Evolutionary conservation across 495 filamentous ascomycete genomes (phyloP).

Genomic region (Sphaerosporella brunnea): DNA sequence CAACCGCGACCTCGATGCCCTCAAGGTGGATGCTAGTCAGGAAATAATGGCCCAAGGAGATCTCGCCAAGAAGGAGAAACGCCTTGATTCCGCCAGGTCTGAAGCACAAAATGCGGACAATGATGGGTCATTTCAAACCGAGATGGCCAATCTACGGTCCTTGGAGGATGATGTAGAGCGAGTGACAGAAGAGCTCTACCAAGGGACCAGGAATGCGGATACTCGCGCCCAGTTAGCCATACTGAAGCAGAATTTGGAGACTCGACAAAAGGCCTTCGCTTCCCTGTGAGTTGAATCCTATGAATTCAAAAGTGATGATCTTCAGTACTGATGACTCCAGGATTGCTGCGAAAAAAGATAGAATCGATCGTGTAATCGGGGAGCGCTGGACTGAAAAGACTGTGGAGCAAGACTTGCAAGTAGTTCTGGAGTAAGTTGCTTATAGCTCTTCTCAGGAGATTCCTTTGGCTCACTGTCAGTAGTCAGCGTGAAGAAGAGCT

Average conservation of each 20-base stretch:
- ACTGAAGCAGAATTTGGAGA: constrained; percentile 55
- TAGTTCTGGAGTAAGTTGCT: constrained; percentile 34
- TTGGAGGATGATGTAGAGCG: constrained; percentile 50
- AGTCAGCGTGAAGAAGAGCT: constrained; percentile 27
- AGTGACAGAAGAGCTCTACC: constrained; percentile 57
- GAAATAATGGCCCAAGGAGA: constrained; percentile 56
- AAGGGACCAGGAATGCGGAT: constrained; percentile 57
- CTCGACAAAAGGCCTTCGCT: constrained; percentile 49
- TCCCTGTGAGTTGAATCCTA: constrained; percentile 37
- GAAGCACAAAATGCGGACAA: constrained; percentile 43
- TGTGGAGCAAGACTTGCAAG: constrained; percentile 56
- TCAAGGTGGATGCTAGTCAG: constrained; percentile 68
- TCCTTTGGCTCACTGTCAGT: constrained; percentile 3
- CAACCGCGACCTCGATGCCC: constrained; percentile 45
- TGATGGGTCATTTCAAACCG: constrained; percentile 47
- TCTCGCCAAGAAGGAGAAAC: constrained; percentile 47
- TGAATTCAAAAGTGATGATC: not conserved
- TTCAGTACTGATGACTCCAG: constrained; percentile 8
- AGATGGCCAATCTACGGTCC: constrained; percentile 42
- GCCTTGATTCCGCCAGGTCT: constrained; percentile 42
- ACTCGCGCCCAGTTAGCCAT: constrained; percentile 65
- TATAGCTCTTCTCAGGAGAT: not conserved
- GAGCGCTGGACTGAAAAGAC: constrained; percentile 47
- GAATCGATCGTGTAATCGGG: constrained; percentile 44
- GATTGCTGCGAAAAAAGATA: constrained; percentile 49